These are phyloP conservation scores for Cercospora zeae-maydis DNA, from an alignment of 2,329 filamentous ascomycete species.

Conservation along the genomic window DNA sequence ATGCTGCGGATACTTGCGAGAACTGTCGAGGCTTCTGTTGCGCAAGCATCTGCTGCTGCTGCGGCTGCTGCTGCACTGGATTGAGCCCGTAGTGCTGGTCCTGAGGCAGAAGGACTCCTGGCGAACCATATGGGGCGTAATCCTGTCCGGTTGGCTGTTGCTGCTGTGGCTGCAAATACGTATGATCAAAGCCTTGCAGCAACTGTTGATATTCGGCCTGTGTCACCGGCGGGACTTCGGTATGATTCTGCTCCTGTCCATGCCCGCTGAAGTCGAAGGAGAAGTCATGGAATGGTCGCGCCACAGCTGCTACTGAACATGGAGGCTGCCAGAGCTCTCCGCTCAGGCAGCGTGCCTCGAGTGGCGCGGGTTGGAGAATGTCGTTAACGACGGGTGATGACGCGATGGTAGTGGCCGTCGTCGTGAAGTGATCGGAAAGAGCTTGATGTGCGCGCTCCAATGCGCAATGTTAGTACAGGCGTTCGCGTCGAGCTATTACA, in stretches of 20 bases:
- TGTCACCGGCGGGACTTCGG: conserved; percentile 24
- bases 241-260: conserved; percentile 39
- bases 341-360: conserved; percentile 46
- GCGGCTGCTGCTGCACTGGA: conserved; percentile 21
- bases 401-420: conserved; percentile 13
- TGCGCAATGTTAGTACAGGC: conserved; percentile 18
- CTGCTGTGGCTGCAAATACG: conserved; percentile 13
- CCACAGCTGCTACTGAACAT: conserved; percentile 51
- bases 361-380: conserved; percentile 39
- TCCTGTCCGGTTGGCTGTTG: conserved; percentile 19
- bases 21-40: conserved; percentile 27
- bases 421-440: conserved; percentile 17
- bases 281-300: conserved; percentile 46
- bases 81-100: conserved; percentile 29
- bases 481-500: conserved; percentile 19
- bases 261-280: conserved; percentile 44
- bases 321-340: conserved; percentile 50
- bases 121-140: conserved; percentile 30
- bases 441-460: conserved; percentile 14
- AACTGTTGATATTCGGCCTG: conserved; percentile 30
- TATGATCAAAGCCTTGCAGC: conserved; percentile 19
- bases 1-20: conserved; percentile 22
- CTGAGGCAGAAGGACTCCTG: conserved; percentile 31
- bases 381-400: conserved; percentile 25
- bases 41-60: conserved; percentile 27